These are phyloP conservation scores for Spizellomyces sp. DNA, from an alignment of 192 early-diverging fungal genomes.

Conservation along the genomic window DNA sequence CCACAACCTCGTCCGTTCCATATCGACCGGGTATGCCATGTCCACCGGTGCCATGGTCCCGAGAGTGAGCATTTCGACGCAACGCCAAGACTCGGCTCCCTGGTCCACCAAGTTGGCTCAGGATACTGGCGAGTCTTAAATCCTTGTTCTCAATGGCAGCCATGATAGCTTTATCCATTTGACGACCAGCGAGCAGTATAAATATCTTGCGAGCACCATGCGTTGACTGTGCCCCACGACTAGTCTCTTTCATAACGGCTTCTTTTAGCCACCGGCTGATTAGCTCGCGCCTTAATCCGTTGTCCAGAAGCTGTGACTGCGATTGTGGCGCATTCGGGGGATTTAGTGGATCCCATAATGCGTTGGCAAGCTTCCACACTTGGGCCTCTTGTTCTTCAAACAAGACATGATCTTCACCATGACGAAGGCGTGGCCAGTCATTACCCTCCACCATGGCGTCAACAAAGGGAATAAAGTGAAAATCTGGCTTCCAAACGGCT, in stretches of 20 bases:
- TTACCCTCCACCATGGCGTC: conserved; percentile 5
- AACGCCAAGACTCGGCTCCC: conserved; percentile 35
- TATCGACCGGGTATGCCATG: conserved; percentile 42
- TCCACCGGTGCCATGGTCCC: conserved; percentile 25
- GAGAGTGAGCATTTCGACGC: background rate
- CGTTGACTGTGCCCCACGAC: conserved; percentile 41
- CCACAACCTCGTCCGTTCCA: conserved; percentile 22
- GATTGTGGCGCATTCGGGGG: conserved; percentile 4
- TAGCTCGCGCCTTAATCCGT: conserved; percentile 54
- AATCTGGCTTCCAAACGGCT: conserved; percentile 7
- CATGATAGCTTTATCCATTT: conserved; percentile 64
- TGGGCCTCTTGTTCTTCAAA: conserved; percentile 42
- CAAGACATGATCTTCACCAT: background rate
- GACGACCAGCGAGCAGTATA: conserved; percentile 58
- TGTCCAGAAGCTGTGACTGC: conserved; percentile 15
- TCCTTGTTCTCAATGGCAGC: conserved; percentile 66
- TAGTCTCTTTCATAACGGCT: conserved; percentile 50
- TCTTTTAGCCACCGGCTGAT: conserved; percentile 68
- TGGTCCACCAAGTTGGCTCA: conserved; percentile 72
- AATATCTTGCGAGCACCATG: conserved; percentile 41
- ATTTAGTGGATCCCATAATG: conserved; percentile 55
- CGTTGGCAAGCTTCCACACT: conserved; percentile 56
- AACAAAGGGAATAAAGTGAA: conserved; percentile 21
- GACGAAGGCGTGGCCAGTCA: background rate
- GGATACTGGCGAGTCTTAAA: conserved; percentile 73